Evolutionary conservation across 2,329 filamentous ascomycete genomes (phyloP), one percentile per base, ranked within the genome.

Genomic region (Rhynchosporium agropyri): DNA sequence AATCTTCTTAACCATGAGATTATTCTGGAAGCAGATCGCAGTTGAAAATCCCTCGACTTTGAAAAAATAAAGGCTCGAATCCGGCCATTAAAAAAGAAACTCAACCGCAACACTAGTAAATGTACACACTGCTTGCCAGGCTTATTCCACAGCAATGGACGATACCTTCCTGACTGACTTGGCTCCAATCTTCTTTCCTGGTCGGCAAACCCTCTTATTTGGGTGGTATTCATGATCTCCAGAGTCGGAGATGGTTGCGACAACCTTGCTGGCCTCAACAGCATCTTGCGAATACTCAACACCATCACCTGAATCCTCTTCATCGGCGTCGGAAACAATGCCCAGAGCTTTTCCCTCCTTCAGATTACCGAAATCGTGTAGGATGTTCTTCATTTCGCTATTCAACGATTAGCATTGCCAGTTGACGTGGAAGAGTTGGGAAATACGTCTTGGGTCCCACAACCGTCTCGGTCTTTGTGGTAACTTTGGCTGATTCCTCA

Each of bases 281-380:
- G 38, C 9, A 8, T 53, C 50, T n/a, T 3, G 31, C 36, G 3
- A 2, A 10, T 20, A 15, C 15, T 53, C 50, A 2, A 4, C 7
- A 26, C 50, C 9, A 8, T 40, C 33, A 15, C 31, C n/a, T 8
- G 50, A 53, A 9, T 53, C 50, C 50, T 53, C 50, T 7, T 40
- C 50, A n/a, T 53, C 31, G n/a, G 31, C 50, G 7, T 53, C 50
- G 15, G 50, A 38, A n/a, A 53, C 33, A 12, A 53, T 53, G 2
- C 50, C 50, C 6, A 53, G 50, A 8, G 50, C 31, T 20, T 53
- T 36, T 10, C 31, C 50, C 38, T 53, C 50, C 33, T 53, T 53
- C 6, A 53, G 31, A 53, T 53, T 33, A 20, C 31, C 50, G 7
- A 53, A 53, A 3, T 53, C 1, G 33, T 53, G 50, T 9, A 53